A percentile compares a stretch with the other conserved stretches of the same genome.
phyloP scores from a whole-genome alignment of 2,329 filamentous ascomycete species.

The Colletotrichum sp. region DNA sequence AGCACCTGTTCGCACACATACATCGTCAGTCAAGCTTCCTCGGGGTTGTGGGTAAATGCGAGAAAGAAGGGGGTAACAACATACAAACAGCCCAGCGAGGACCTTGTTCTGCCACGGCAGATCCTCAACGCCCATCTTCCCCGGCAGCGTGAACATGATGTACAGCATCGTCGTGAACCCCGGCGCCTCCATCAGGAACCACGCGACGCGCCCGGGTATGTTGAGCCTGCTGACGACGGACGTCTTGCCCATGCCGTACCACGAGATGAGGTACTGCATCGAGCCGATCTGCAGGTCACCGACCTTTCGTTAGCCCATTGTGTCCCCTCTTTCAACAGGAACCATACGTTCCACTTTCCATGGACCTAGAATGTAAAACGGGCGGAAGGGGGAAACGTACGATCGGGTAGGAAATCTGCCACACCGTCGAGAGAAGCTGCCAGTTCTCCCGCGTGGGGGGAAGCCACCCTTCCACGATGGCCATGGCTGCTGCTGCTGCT shows the following conservation, averaged over 20 bases:
- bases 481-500: constrained; percentile 36
- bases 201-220: constrained; percentile 85
- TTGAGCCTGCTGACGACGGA: constrained; percentile 78
- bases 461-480: constrained; percentile 58
- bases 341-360: background rate
- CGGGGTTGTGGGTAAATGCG: background rate
- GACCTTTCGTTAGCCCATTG: background rate
- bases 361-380: no score
- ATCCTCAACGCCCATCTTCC: constrained; percentile 57
- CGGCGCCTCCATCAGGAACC: constrained; percentile 86
- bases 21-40: background rate
- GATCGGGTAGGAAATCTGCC: constrained; percentile 57
- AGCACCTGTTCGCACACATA: constrained; percentile 59
- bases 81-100: constrained; percentile 70
- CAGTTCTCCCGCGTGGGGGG: constrained; percentile 65
- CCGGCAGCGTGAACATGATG: constrained; percentile 73
- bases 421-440: constrained; percentile 54
- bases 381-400: constrained; percentile 38
- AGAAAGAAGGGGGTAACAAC: constrained; percentile 13
- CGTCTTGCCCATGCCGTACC: constrained; percentile 93
- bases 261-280: constrained; percentile 77
- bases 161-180: constrained; percentile 82
- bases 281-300: constrained; percentile 64
- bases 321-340: background rate
- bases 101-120: constrained; percentile 81